Base-by-base conservation (phyloP, 441 rosid species). In the Gossypium schwendimanii region DNA sequence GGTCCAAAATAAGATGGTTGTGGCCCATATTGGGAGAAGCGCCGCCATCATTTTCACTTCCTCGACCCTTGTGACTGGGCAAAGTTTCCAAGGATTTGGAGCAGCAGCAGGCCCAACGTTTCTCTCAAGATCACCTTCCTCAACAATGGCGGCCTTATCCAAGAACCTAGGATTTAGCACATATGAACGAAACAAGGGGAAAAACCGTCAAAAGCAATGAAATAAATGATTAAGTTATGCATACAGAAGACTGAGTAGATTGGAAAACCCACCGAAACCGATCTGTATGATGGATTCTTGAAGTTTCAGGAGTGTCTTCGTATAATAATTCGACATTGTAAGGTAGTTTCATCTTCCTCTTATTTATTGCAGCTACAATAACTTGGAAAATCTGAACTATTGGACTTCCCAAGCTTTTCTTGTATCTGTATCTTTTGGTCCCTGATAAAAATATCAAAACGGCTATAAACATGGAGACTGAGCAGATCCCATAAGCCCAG, bases 1-100 rank as follows among this genome's bases (percentile, higher is more conserved):
- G 0, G 87, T 79, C 87, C 87, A 84, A 68, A 86, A 86, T 9
- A 86, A 66, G 64, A 84, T 86, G 36, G 87, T 86, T 17, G 86
- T 84, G 57, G 86, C 86, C 89, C 89, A 86, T 3, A 86, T 72
- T 0, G 89, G 88, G 60, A 86, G 66, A 39, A 84, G 65, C 39
- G 68, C 76, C 26, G 77, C 72, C 78, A 84, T 69, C 89, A 84
- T 84, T 71, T 86, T 86, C 80, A 82, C 87, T 65, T 86, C 88
- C 80, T 86, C 89, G 26, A 84, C 81, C 73, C 65, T 80, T 12
- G 89, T 82, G 58, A 84, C 80, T 0, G 86, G 58, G 69, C 85
- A 59, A 5, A 86, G 75, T 71, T 61, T 75, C 89, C 87, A 82
- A 2, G 85, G 87, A 69, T 82, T 82, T 21, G 74, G 69, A 3